These are phyloP conservation scores for Mucor ambiguus DNA, from an alignment of 371 early-diverging fungal species.

Conservation along the genomic window DNA sequence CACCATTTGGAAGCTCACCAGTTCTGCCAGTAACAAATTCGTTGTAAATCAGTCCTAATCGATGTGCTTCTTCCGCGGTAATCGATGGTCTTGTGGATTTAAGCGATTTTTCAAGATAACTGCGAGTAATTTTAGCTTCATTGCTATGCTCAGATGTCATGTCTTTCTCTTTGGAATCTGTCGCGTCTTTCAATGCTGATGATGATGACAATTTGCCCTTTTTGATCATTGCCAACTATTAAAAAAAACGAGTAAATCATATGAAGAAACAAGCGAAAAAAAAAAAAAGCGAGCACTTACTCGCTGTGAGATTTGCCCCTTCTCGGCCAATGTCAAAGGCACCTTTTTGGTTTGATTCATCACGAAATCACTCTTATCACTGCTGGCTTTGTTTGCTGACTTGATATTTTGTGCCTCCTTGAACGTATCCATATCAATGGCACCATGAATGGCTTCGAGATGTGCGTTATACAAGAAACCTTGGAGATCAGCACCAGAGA, in stretches of 20 bases:
- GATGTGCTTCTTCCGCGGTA: conserved; percentile 58
- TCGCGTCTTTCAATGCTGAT: not conserved
- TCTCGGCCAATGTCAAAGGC: conserved; percentile 63
- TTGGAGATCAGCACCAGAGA: conserved; percentile 94
- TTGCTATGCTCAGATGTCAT: conserved; percentile 3
- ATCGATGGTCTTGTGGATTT: conserved; percentile 67
- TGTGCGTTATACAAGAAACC: conserved; percentile 92
- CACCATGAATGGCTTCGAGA: conserved; percentile 84
- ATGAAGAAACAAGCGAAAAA: not conserved
- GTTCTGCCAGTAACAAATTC: conserved; percentile 72
- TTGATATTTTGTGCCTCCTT: conserved; percentile 44
- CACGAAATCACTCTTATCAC: conserved; percentile 39
- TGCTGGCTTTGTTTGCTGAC: conserved; percentile 18
- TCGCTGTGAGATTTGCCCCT: conserved; percentile 59
- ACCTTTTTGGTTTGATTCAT: conserved; percentile 40
- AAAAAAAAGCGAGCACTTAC: conserved; percentile 33
- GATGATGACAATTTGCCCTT: conserved; percentile 31
- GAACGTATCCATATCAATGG: conserved; percentile 55
- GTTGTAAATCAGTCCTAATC: conserved; percentile 63
- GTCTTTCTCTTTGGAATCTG: not conserved
- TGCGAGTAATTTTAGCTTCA: conserved; percentile 49
- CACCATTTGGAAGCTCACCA: conserved; percentile 68
- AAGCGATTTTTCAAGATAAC: conserved; percentile 63
- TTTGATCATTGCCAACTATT: conserved; percentile 57
- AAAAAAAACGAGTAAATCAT: not conserved